Base-by-base conservation (phyloP, 1,284 basidiomycete species). In the Ceratobasidium theobromae region DNA sequence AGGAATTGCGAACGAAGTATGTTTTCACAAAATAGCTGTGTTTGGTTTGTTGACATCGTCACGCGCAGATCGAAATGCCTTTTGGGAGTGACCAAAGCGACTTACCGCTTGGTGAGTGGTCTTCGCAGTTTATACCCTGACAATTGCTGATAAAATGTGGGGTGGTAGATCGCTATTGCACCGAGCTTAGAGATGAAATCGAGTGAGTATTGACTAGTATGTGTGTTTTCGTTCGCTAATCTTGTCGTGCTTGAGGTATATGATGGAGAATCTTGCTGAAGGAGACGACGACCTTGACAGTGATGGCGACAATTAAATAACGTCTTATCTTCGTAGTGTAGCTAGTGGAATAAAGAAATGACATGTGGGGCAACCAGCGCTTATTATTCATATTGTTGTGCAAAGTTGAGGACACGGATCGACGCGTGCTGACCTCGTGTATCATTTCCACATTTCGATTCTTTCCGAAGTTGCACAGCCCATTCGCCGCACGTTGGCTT, bases 161-260 rank as follows among this genome's bases (percentile, higher is more conserved):
- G 72, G 69, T 67, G n/a, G 70, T 75, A 85, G 92, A 93, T 73
- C 84, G 86, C 21, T 94, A 91, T 75, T 94, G 91, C 73, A 83
- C 86, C 25, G 92, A 94, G 74, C 79, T 95, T 45, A 87, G 86
- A 72, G 90, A 92, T 76, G 93, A 95, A 75, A 82, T 93, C 65
- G 81, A 88, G 88, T 91, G 72, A 76, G 87, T 80, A 14, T 4
- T 23, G 12, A 49, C n/a, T 41, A n/a, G 21, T 18, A 30, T 16
- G 46, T 55, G 62, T 46, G 38, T 21, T 11, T 25, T 16, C 41
- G 33, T 27, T 25, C 18, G 48, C 68, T 41, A 41, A 28, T 3
- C n/a, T 51, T 3, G 46, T 12, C 52, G 69, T 27, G 57, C 57
- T 23, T 51, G 69, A 93, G 90, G 70, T 93, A 86, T 72, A 85